These are phyloP conservation scores for Mollisiaceae sp. DNA, from an alignment of 2,329 filamentous ascomycete species.

Conservation along the genomic window DNA sequence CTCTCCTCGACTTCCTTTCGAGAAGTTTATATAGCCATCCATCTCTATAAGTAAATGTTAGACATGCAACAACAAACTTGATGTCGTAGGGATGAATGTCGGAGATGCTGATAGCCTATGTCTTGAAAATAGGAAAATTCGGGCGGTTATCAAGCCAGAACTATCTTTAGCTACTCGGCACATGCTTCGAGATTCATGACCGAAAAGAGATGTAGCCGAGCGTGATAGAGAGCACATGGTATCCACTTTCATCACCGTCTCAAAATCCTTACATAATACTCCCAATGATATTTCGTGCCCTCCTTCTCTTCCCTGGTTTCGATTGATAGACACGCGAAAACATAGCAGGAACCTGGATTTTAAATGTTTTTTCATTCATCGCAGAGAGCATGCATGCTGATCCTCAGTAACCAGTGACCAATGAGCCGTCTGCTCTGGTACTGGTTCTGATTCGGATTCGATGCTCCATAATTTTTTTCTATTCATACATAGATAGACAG, in stretches of 20 bases:
- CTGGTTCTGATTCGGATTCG: neutral
- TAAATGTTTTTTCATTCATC: neutral
- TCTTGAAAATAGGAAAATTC: neutral
- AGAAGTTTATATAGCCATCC: neutral
- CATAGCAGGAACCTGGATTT: neutral
- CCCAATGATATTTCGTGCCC: too few relatives aligned
- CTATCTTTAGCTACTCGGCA: neutral
- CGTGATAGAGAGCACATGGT: neutral
- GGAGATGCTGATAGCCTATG: neutral
- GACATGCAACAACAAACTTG: neutral
- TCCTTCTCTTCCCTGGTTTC: too few relatives aligned
- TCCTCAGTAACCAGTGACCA: neutral
- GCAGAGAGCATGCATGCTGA: constrained; percentile 4
- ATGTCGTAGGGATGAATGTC: neutral
- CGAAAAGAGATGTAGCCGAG: neutral
- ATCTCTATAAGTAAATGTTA: neutral
- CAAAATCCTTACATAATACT: too few relatives aligned
- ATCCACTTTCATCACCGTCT: neutral
- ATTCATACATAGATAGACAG: constrained; percentile 4
- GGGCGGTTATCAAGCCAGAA: neutral
- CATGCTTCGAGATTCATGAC: neutral
- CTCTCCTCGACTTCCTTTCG: neutral
- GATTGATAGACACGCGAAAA: too few relatives aligned
- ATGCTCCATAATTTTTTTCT: constrained; percentile 10
- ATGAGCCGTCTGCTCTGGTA: neutral